Base-by-base conservation (phyloP, 768 basidiomycete species). In the Termitomyces sp. region DNA sequence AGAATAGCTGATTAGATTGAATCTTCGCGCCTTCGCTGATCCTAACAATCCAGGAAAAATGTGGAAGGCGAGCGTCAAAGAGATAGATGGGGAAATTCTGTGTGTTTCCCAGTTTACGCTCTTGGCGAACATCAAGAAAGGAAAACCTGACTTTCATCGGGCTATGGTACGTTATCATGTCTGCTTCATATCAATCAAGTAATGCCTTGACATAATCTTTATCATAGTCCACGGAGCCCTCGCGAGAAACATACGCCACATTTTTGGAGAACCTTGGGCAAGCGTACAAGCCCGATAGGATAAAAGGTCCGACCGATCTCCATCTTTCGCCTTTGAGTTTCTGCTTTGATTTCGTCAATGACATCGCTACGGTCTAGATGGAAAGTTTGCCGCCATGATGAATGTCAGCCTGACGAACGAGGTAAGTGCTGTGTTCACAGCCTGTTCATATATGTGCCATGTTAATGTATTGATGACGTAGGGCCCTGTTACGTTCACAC, bases 361-460 rank as follows among this genome's bases (percentile, higher is more conserved):
- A 53, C 4, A 33, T 49, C 53, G 52, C 41, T 36, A 26, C 23
- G 49, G 14, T 56, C 23, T 58, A 95, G 95, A 98, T 71, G 95
- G 95, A n/a, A 80, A 77, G 64, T 97, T 98, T 69, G 94, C 94
- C 35, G 95, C 94, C 5, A 96, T 96, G 95, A 98, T 98, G 95
- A 82, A 86, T 58, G 92, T 98, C 55, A 83, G 78, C 61, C 72
- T 96, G 57, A 88, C 82, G 23, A 98, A 98, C 69, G 95, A 98
- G 77, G 93, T 91, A 71, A 43, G 77, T 66, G 50, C 51, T 33
- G 44, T 43, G 12, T 48, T 23, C 20, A 38, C 28, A 8, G 14
- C 14, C 23, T 49, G 33, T 56, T 30, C 14, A 4, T 50, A 78
- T 76, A 35, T 77, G 79, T 35, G 74, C 83, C 47, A 83, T 23